phyloP scores from a whole-genome alignment of 78 protist genomes.

The Monocercomonoides exilis region DNA sequence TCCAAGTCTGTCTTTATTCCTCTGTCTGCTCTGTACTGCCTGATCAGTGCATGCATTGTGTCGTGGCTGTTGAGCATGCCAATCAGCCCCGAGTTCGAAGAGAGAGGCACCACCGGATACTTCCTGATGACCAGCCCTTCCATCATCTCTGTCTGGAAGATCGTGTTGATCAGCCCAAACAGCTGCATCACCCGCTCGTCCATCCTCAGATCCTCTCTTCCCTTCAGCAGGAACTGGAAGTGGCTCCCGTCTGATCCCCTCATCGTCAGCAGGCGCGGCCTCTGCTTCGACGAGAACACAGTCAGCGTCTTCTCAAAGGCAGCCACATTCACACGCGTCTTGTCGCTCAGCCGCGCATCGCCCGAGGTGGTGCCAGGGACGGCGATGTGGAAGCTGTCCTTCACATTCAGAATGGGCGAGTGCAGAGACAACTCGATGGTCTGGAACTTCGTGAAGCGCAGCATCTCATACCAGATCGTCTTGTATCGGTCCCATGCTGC shows the following conservation, averaged over 20 bases:
- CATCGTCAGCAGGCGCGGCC: constrained; percentile 84
- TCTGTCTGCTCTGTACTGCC: constrained; percentile 63
- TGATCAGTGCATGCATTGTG: constrained; percentile 78
- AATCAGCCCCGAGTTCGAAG: constrained; percentile 60
- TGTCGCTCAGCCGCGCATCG: no score
- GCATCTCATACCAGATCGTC: not conserved
- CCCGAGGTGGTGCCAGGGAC: constrained; percentile 85
- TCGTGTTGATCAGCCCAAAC: constrained; percentile 93
- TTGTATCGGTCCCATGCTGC: not conserved
- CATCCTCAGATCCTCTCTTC: constrained; percentile 26
- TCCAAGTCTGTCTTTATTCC: not conserved
- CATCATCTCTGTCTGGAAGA: constrained; percentile 50
- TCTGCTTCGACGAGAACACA: constrained; percentile 92
- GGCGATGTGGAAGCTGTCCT: constrained; percentile 73
- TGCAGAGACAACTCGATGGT: not conserved
- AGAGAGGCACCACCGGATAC: constrained; percentile 75
- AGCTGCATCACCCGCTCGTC: constrained; percentile 79
- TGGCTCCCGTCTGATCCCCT: constrained; percentile 67
- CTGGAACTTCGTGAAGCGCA: not conserved
- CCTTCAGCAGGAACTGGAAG: constrained; percentile 82
- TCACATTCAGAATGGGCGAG: constrained; percentile 33
- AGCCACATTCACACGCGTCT: constrained; percentile 60
- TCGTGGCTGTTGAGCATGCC: constrained; percentile 58
- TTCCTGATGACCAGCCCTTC: constrained; percentile 45
- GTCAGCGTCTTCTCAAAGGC: constrained; percentile 59